These are phyloP conservation scores for Theobroma grandiflorum DNA, from an alignment of 441 rosid species.

Conservation along the genomic window DNA sequence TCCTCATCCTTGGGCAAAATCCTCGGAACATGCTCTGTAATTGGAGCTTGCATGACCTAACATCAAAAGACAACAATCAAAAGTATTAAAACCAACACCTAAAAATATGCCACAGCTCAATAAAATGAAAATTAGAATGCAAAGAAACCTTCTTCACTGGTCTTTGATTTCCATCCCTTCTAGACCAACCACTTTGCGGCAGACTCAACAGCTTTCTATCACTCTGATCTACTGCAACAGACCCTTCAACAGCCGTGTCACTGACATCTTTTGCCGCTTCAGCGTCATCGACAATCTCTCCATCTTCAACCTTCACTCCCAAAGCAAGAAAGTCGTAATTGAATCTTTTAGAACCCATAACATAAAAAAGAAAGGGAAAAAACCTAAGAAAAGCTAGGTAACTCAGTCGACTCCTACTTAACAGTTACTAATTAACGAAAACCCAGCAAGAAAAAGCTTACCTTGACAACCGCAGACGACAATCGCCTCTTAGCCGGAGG, in stretches of 20 bases:
- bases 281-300: constrained; percentile 57
- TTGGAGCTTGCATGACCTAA: constrained; percentile 58
- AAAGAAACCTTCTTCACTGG: constrained; percentile 53
- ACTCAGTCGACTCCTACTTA: neutral
- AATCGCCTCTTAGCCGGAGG: constrained; percentile 89
- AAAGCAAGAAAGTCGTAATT: constrained; percentile 5
- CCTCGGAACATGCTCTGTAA: constrained; percentile 79
- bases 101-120: neutral
- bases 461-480: constrained; percentile 95
- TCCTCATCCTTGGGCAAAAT: constrained; percentile 89
- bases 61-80: constrained; percentile 21
- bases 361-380: neutral
- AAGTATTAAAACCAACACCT: neutral
- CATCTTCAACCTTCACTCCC: constrained; percentile 67
- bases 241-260: constrained; percentile 45
- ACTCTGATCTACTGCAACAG: constrained; percentile 37
- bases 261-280: constrained; percentile 40
- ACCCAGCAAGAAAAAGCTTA: constrained; percentile 26
- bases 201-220: constrained; percentile 46
- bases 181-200: constrained; percentile 56
- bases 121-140: neutral
- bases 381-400: neutral
- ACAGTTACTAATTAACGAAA: neutral
- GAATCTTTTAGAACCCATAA: neutral
- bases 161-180: constrained; percentile 69